These are phyloP conservation scores for Tardiomyces digboiensis DNA, from an alignment of 1,139 yeast species.

Conservation along the genomic window DNA sequence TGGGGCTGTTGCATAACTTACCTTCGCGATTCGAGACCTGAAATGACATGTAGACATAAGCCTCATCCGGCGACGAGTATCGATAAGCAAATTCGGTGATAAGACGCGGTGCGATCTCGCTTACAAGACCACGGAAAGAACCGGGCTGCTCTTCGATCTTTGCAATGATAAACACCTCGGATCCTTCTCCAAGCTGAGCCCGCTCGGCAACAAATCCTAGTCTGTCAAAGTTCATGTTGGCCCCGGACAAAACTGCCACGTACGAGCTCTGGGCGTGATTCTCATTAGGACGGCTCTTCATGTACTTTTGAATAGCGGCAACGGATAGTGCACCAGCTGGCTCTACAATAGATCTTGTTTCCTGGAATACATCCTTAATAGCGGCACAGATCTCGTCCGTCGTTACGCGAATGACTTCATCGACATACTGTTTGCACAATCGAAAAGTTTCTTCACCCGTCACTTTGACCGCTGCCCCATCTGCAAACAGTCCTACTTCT, in stretches of 20 bases:
- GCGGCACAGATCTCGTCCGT: conserved; percentile 99
- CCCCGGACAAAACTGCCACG: conserved; percentile 87
- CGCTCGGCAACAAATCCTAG: conserved; percentile 96
- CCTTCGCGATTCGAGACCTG: conserved; percentile 64
- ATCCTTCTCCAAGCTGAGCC: conserved; percentile 96
- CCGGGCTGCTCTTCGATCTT: conserved; percentile 93
- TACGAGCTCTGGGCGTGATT: conserved; percentile 51
- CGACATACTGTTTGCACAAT: conserved; percentile 67
- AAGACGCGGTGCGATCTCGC: conserved; percentile 71
- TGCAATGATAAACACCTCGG: conserved; percentile 84
- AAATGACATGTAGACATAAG: conserved; percentile 83
- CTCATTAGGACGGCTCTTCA: conserved; percentile 48
- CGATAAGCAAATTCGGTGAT: conserved; percentile 94
- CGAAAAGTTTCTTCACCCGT: conserved; percentile 91
- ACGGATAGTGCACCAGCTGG: conserved; percentile 97
- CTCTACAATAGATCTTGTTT: conserved; percentile 87
- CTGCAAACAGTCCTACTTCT: conserved; percentile 97
- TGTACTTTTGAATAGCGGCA: conserved; percentile 86
- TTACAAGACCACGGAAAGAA: conserved; percentile 68
- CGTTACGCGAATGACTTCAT: conserved; percentile 76
- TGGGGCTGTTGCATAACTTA: too few species aligned
- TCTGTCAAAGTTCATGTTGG: conserved; percentile 97
- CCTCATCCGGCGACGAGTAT: conserved; percentile 39
- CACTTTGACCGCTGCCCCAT: conserved; percentile 94
- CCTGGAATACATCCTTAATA: conserved; percentile 92